A percentile compares a stretch with the other conserved stretches of the same genome.
These are phyloP conservation scores for Diospyros kaki DNA, from an alignment of 148 eudicot genomes.

Conservation along the genomic window DNA sequence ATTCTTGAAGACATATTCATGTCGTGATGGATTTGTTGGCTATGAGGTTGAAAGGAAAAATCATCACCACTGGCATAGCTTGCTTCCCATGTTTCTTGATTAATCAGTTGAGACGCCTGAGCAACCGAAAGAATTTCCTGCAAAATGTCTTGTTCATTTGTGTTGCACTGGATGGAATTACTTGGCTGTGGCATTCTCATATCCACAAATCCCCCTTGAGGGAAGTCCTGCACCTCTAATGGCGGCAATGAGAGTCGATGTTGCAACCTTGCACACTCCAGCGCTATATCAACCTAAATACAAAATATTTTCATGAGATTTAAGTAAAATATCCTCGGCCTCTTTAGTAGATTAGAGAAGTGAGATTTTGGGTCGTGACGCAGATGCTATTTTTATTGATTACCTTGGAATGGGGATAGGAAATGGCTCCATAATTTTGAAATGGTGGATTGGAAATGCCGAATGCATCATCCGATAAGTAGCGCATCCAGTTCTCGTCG, in stretches of 20 bases:
- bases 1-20: constrained; percentile 22
- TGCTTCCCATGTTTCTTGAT: constrained; percentile 31
- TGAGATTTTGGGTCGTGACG: neutral
- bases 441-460: constrained; percentile 35
- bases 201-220: constrained; percentile 27
- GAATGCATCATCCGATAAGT: constrained; percentile 73
- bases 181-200: constrained; percentile 35
- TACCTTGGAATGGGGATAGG: constrained; percentile 76
- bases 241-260: constrained; percentile 74
- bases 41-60: constrained; percentile 30
- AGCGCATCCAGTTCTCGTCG: constrained; percentile 78
- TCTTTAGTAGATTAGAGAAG: neutral
- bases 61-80: constrained; percentile 28
- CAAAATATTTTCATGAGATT: neutral
- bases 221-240: constrained; percentile 61
- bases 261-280: constrained; percentile 87
- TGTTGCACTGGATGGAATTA: constrained; percentile 15
- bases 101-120: constrained; percentile 49
- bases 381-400: neutral
- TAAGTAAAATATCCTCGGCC: no score
- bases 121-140: constrained; percentile 74
- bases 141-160: constrained; percentile 35
- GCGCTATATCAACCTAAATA: constrained; percentile 70
- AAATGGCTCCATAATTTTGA: constrained; percentile 26
- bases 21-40: constrained; percentile 7